A percentile compares a stretch with the other conserved stretches of the same genome.
These are phyloP conservation scores for Dioscorea dumetorum DNA, from an alignment of 106 monocot species.

Conservation along the genomic window DNA sequence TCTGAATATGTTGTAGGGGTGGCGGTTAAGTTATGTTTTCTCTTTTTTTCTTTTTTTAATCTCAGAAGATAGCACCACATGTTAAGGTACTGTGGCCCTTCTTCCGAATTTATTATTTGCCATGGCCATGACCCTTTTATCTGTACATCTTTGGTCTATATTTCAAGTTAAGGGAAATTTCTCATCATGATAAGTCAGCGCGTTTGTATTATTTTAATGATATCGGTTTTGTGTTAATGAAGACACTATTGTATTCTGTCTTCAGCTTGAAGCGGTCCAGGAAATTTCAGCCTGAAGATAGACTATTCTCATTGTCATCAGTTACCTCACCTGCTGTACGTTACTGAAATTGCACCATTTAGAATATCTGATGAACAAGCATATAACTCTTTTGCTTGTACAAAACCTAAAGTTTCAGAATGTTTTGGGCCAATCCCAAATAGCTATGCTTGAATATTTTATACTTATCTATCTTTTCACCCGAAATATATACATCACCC, in stretches of 20 bases:
- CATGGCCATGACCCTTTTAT: too few relatives aligned
- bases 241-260: conserved; percentile 3
- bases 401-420: neutral
- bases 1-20: too few relatives aligned
- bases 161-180: neutral
- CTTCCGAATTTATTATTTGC: too few relatives aligned
- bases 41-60: too few relatives aligned
- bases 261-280: conserved; percentile 77
- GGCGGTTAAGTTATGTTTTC: too few relatives aligned
- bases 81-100: too few relatives aligned
- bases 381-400: neutral
- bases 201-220: neutral
- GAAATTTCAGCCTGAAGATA: conserved; percentile 87
- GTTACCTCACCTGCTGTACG: conserved; percentile 80
- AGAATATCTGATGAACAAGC: neutral
- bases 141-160: too few relatives aligned
- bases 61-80: too few relatives aligned
- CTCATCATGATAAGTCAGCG: neutral
- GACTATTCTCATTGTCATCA: conserved; percentile 73
- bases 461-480: too few relatives aligned
- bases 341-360: conserved; percentile 2
- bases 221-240: neutral
- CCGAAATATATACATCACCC: neutral
- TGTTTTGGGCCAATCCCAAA: neutral
- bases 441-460: too few relatives aligned